phyloP scores from a whole-genome alignment of 805 yeast species.

The Saturnispora mendoncae region DNA sequence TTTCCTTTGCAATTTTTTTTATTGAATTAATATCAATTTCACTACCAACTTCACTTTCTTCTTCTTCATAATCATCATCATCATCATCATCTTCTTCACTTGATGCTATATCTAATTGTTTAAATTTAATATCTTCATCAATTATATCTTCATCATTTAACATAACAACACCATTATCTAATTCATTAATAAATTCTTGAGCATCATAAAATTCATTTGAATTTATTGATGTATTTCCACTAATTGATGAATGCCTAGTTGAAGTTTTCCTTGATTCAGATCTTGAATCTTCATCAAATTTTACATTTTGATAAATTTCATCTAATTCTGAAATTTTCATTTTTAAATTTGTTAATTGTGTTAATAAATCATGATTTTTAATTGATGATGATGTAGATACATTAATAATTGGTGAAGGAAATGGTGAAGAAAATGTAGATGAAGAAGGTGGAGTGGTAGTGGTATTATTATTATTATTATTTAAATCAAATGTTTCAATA shows the following conservation, averaged over 20 bases:
- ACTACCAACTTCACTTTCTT: conserved; percentile 4
- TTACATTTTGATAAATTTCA: conserved; percentile 17
- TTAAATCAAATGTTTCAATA: too few relatives aligned
- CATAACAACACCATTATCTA: conserved; percentile 47
- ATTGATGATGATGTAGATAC: neutral
- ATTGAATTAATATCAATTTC: neutral
- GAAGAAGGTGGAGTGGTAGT: neutral
- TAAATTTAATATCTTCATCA: neutral
- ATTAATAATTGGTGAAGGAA: conserved; percentile 1
- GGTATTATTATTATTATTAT: too few relatives aligned
- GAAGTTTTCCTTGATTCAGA: conserved; percentile 21
- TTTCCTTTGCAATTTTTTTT: neutral
- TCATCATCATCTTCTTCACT: conserved; percentile 1
- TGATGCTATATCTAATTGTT: neutral
- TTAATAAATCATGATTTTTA: neutral
- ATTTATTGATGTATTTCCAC: conserved; percentile 30
- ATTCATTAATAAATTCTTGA: conserved; percentile 45
- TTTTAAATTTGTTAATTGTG: conserved; percentile 1
- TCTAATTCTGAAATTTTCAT: conserved; percentile 20
- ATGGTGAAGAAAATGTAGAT: too few relatives aligned
- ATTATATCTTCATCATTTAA: conserved; percentile 27
- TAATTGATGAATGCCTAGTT: conserved; percentile 20
- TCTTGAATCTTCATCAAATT: conserved; percentile 17
- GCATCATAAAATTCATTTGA: conserved; percentile 63
- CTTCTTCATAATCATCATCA: too few relatives aligned